Conservation (phyloP, 2,329 filamentous ascomycete genomes). For the Fusarium sp. region DNA sequence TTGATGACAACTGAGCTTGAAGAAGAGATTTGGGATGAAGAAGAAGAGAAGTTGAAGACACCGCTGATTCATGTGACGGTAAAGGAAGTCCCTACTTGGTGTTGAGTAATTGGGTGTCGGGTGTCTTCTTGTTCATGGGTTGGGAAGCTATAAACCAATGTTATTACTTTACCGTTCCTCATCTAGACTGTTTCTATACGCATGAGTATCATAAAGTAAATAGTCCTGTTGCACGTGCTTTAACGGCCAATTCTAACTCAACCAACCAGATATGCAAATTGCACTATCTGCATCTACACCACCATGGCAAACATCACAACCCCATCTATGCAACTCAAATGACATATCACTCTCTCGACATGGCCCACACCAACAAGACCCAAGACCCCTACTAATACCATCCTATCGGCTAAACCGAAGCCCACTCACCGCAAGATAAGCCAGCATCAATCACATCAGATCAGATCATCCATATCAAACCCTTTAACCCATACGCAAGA, state of each 20-base stretch:
- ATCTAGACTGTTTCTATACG: not conserved
- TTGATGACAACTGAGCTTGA: slow-evolving; percentile 17
- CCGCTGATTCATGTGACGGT: slow-evolving; percentile 4
- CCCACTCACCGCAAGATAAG: slow-evolving; percentile 32
- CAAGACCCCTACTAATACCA: not conserved
- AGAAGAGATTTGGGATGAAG: slow-evolving; percentile 8
- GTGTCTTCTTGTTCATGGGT: not conserved
- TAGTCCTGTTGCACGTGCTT: not conserved
- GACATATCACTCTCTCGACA: not conserved
- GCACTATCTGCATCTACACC: slow-evolving; percentile 5
- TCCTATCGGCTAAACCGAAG: slow-evolving; percentile 3
- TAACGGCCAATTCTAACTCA: not conserved
- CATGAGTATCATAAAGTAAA: too few relatives aligned
- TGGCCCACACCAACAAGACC: not conserved
- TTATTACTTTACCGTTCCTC: not conserved
- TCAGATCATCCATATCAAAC: slow-evolving; percentile 19
- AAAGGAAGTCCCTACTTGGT: not conserved
- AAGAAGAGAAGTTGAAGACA: slow-evolving; percentile 1
- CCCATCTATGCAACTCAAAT: not conserved
- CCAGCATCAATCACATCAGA: not conserved
- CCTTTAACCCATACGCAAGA: slow-evolving; percentile 9
- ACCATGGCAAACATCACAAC: slow-evolving; percentile 11
- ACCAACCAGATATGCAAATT: not conserved
- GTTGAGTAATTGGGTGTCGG: not conserved
- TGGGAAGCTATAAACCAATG: not conserved